Base-by-base conservation (phyloP, 2,329 filamentous ascomycete species). In the Talaromyces sp. region DNA sequence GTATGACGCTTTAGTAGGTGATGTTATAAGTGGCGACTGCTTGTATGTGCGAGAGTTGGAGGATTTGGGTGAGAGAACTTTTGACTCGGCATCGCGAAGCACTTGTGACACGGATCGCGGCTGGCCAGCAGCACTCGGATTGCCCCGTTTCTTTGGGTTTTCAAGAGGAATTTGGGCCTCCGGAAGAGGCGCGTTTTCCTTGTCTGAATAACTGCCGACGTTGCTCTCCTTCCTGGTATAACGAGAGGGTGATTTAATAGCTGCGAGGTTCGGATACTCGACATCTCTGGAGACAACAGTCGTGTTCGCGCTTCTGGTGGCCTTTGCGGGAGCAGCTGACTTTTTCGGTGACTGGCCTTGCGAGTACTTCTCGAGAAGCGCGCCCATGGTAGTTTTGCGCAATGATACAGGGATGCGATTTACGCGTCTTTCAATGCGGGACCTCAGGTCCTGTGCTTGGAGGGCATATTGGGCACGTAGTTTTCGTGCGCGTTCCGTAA, bases 371-470 rank as follows among this genome's bases (percentile, higher is more conserved):
- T 84, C 79, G 6, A 93, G 73, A 9, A 98, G 81, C 52, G 96
- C 93, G 60, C 87, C 87, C 83, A 99, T 93, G 61, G 86, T 96
- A 64, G 86, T 83, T 70, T 89, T 90, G 63, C 93, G 88, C 65
- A 96, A 78, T 17, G 88, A 84, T 68, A 86, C 84, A 8, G 95
- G 95, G 58, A 98, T 95, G 59, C 95, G 88, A 73, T 97, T 96
- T 74, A 98, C 85, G 77, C 95, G 90, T 78, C 96, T 90, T 75
- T 97, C 93, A 58, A 99, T 88, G 64, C 93, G 88, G 63, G 92
- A 88, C 64, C 90, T 86, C 44, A 98, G 83, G 65, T 90, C 90
- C 74, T 93, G 90, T 25, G 92, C 90, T 75, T 96, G 93, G 10
- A 96, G 84, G 62, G 89, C 88, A 78, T 96, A 96, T 73, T 96